Evolutionary conservation across 306 rosid species (phyloP), one percentile per base, ranked within the genome.

Genomic region (Rosa multiflora): DNA sequence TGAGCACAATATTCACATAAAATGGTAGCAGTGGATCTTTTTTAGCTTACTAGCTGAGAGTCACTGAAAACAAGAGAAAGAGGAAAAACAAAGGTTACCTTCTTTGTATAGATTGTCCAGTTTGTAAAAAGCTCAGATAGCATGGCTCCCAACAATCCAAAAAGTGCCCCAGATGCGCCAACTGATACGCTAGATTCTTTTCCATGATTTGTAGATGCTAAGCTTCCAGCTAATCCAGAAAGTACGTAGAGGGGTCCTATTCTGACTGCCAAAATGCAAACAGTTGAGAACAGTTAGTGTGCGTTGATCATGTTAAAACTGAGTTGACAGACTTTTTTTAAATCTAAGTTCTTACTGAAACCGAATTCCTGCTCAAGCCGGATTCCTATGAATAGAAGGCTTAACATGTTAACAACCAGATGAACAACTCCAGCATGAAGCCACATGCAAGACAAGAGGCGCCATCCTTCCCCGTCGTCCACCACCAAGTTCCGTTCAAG

Each of bases 121-220:
- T 95, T 95, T 40, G 86, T 93, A n/a, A 96, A 80, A 79, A 96
- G 98, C 89, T 96, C 99, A 18, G 99, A 96, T 74, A 96, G 94
- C 99, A 93, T 89, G 83, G 94, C 88, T 72, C 98, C 99, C 35
- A 93, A 67, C 76, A 93, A 86, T 18, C 99, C 99, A 23, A 96
- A 96, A 78, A 93, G 98, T 9, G 99, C 96, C 62, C 97, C 97
- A 0, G 99, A 96, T 44, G 99, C 99, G 0, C 99, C 99, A 40
- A 96, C 97, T 2, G 98, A 96, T 71, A 92, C 66, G 32, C 1
- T 4, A 1, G 78, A 1, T 17, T 73, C 14, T 47, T 58, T 51
- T 42, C 84, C 56, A 85, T 67, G 75, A 58, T 89, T 18, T 39
- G 85, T 6, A 20, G 99, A 93, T 10, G 83, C 13, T 82, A 96